Evolutionary conservation across 352 stramenopile genomes (phyloP), one percentile per base, ranked within the genome.

Genomic region (Peronospora farinosa): DNA sequence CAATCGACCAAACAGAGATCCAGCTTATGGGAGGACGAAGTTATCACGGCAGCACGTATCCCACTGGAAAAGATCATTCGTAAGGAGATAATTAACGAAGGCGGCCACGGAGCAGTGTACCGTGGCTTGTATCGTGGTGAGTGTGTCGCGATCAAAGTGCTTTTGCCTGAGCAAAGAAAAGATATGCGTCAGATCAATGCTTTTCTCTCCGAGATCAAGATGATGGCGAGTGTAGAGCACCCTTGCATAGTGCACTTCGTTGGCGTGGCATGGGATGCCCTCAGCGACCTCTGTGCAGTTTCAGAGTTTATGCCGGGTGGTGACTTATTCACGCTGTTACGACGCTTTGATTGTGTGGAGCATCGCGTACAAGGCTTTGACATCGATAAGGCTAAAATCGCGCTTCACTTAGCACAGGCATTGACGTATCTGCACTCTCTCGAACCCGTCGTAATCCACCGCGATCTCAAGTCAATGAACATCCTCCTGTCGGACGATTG

Each of bases 401-500:
- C 69, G 3, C 7, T 68, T 23, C 55, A 76, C 39, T 58, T 84
- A 11, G 62, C 63, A 3, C 63, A 75, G 33, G 69, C 57, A 8
- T 28, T 86, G 25, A 67, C 59, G 27, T 86, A 86, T 47, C 37
- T 86, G 51, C 74, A 86, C 54, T 67, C 58, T 0, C 56, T 86
- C 0, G 51, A 77, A 4, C 64, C 66, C 0, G 40, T 59, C 7
- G 42, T 80, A 0, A 28, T 86, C 19, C 71, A 81, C 19, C 69
- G 72, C 37, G 69, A 86, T 33, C 54, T 86, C 39, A 86, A 84
- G 48, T 84, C 74, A 0, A 73, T 69, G 51, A 86, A 84, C 47
- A 66, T 86, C 21, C 47, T 86, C 7, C 42, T 86, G 12, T 50
- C 59, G 5, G 32, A 38, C 0, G 30, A 62, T 1, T 55, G 54